A percentile compares a stretch with the other conserved stretches of the same genome.
phyloP scores from a whole-genome alignment of 176 grass and related monocot species.

The Chloris gayana region DNA sequence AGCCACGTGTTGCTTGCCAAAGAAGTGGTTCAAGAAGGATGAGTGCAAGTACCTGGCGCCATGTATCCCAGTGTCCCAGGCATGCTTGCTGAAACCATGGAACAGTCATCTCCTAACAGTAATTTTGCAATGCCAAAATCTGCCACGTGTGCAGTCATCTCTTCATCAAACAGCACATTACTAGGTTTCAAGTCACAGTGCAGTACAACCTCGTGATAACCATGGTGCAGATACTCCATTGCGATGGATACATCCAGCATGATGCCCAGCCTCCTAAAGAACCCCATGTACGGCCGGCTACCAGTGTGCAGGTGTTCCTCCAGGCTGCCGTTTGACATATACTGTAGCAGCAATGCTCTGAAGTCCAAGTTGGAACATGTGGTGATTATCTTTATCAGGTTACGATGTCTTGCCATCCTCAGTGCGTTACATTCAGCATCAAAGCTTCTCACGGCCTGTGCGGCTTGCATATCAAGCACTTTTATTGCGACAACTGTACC shows the following conservation, averaged over 20 bases:
- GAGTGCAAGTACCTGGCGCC: neutral
- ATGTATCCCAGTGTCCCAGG: conserved; percentile 1
- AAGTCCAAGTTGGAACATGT: conserved; percentile 5
- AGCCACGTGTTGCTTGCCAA: neutral
- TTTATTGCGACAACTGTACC: neutral
- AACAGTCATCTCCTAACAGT: neutral
- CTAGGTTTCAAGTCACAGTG: conserved; percentile 13
- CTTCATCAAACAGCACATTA: neutral
- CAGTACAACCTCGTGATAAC: neutral
- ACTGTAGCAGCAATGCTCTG: neutral
- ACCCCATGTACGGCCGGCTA: neutral
- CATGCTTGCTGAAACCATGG: neutral
- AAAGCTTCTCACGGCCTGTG: neutral
- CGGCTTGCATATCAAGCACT: neutral
- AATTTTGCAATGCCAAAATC: conserved; percentile 8
- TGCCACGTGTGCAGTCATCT: neutral
- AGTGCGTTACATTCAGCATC: neutral
- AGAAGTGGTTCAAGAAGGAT: neutral
- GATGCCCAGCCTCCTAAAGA: neutral
- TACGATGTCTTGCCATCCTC: neutral
- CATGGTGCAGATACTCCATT: conserved; percentile 5
- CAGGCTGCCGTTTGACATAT: neutral
- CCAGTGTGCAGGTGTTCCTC: neutral
- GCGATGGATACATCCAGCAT: conserved; percentile 4
- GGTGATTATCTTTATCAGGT: neutral